Base-by-base conservation (phyloP, 257 asterid genomes). In the Rauvolfia tetraphylla region DNA sequence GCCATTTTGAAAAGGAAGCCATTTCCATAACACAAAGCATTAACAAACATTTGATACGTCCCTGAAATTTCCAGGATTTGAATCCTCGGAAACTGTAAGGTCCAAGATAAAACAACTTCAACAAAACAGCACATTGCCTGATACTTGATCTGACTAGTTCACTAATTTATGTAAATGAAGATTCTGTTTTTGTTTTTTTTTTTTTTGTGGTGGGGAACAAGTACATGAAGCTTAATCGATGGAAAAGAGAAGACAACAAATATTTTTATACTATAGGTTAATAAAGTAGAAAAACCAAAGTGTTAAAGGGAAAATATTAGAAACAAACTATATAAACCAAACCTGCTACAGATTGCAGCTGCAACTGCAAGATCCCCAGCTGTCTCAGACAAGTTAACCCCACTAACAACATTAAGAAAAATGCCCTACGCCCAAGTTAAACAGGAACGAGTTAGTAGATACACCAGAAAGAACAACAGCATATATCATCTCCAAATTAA, bases 291-390 rank as follows among this genome's bases (percentile, higher is more conserved):
- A 58, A 27, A 68, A 17, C 34, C 33, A 39, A 46, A 10, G 2
- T 18, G 57, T 11, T 51, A 51, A 51, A 51, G 23, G 57, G 1
- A 51, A n/a, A 12, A 34, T 58, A 42, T 39, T 25, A 46, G 18
- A 34, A 11, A 3, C 39, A 23, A 61, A 41, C 58, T 36, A 51
- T 65, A 48, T 69, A 75, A 57, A 74, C 20, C 90, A 81, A 86
- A 83, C 98, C 97, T 92, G 97, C 98, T 95, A 85, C 98, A 95
- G 78, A 95, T 89, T 80, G 98, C 97, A 31, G 99, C 98, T 72
- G 97, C 99, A 77, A 91, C 83, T 57, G 99, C 96, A 71, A 92
- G 92, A 86, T 95, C 99, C 34, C 96, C 98, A 73, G 98, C 96
- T 31, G 97, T 95, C 88, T 92, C 98, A 14, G 89, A 83, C 74